These are phyloP conservation scores for Puccinia hordei DNA, from an alignment of 1,284 basidiomycete species.

Conservation along the genomic window DNA sequence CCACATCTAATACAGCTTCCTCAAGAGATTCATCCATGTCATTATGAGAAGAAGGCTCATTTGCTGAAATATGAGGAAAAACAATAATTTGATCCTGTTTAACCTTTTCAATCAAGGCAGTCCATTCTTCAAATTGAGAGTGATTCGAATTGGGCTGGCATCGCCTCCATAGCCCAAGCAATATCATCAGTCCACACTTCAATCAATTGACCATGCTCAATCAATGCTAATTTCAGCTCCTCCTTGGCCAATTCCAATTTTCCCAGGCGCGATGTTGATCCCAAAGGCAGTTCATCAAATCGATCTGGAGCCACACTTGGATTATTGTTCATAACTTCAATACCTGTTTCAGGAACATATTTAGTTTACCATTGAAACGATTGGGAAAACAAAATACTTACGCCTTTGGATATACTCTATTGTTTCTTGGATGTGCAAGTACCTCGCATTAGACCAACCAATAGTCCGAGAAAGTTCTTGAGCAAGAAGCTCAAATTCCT, in stretches of 20 bases:
- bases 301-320: background rate
- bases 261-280: background rate
- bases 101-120: no score
- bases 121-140: background rate
- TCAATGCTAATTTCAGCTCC: background rate
- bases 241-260: background rate
- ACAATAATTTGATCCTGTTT: background rate
- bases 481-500: background rate
- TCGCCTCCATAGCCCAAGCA: background rate
- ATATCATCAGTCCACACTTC: background rate
- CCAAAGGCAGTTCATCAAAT: background rate
- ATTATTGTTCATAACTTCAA: background rate
- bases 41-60: background rate
- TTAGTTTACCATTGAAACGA: background rate
- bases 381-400: background rate
- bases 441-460: background rate
- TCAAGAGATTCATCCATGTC: background rate
- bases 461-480: background rate
- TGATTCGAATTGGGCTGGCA: background rate
- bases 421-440: background rate
- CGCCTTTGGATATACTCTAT: background rate
- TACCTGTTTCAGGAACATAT: background rate
- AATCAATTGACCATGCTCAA: background rate
- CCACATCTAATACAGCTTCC: background rate
- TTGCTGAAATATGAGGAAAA: no score